Conservation (phyloP, 1,284 basidiomycete genomes). For the Malassezia slooffiae region DNA sequence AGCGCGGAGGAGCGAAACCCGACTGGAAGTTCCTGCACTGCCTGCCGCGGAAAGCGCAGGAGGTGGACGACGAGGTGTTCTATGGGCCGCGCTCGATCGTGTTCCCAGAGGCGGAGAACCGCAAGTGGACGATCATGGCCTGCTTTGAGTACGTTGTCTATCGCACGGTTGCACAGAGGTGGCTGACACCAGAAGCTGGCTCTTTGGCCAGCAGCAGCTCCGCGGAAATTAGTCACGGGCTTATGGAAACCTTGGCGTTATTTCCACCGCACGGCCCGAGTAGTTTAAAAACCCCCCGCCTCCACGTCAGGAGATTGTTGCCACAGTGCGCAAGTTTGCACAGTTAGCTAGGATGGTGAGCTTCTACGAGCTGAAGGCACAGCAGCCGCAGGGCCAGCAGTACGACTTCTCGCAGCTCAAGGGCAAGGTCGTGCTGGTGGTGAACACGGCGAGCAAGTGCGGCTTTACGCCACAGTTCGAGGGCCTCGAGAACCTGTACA, state of each 20-base stretch:
- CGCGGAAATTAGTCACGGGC: not conserved
- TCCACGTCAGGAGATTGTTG: too few relatives aligned
- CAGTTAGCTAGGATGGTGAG: slow-evolving; percentile 25
- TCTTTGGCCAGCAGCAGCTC: slow-evolving; percentile 24
- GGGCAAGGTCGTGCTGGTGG: slow-evolving; percentile 52
- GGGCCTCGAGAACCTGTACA: slow-evolving; percentile 69
- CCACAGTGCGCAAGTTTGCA: too few relatives aligned
- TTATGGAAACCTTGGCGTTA: not conserved
- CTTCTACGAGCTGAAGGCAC: slow-evolving; percentile 43
- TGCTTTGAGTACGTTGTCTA: slow-evolving; percentile 27
- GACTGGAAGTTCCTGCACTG: slow-evolving; percentile 96
- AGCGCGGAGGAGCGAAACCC: slow-evolving; percentile 64
- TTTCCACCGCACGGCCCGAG: not conserved
- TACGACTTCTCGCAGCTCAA: slow-evolving; percentile 46
- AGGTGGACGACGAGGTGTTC: slow-evolving; percentile 52
- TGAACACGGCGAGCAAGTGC: slow-evolving; percentile 54
- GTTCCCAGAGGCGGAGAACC: slow-evolving; percentile 46
- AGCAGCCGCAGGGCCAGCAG: slow-evolving; percentile 26
- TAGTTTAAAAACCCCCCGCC: too few relatives aligned
- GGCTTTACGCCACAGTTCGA: slow-evolving; percentile 69
- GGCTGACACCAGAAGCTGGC: slow-evolving; percentile 16
- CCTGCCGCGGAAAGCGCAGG: slow-evolving; percentile 78
- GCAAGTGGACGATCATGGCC: slow-evolving; percentile 47
- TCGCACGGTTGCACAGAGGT: too few relatives aligned
- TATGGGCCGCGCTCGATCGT: slow-evolving; percentile 41